phyloP scores from a whole-genome alignment of 1,284 basidiomycete species.

The Inonotus obliquus region DNA sequence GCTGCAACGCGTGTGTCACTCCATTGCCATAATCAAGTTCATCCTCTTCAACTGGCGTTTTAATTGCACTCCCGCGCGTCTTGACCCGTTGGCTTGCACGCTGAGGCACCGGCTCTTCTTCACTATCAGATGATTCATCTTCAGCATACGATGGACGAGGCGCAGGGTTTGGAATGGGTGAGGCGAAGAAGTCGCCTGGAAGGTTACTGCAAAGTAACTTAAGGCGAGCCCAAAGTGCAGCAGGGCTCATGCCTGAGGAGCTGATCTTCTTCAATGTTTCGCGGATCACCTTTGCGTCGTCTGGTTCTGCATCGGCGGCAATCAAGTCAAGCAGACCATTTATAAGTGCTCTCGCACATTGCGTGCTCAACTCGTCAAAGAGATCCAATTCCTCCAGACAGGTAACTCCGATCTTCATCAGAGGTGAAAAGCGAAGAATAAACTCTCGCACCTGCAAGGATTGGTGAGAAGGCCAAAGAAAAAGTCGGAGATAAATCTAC shows the following conservation, averaged over 20 bases:
- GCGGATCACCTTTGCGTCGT: slow-evolving; percentile 37
- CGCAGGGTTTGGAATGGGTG: slow-evolving; percentile 23
- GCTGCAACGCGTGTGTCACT: slow-evolving; percentile 50
- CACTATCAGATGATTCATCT: slow-evolving; percentile 7
- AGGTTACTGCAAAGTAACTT: slow-evolving; percentile 38
- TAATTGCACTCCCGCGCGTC: slow-evolving; percentile 32
- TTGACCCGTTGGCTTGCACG: slow-evolving; percentile 31
- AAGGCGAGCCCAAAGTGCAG: slow-evolving; percentile 56
- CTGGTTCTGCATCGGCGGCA: slow-evolving; percentile 36
- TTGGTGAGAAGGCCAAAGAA: neutral
- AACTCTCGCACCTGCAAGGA: slow-evolving; percentile 60
- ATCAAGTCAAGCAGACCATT: slow-evolving; percentile 54
- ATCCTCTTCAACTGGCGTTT: slow-evolving; percentile 34
- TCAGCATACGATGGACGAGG: slow-evolving; percentile 26
- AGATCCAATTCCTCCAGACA: slow-evolving; percentile 64
- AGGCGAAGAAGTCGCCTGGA: slow-evolving; percentile 1
- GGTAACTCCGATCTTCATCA: slow-evolving; percentile 48
- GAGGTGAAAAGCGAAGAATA: slow-evolving; percentile 52
- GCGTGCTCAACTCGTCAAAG: slow-evolving; percentile 52
- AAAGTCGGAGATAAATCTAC: neutral
- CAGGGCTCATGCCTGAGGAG: slow-evolving; percentile 47
- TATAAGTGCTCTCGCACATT: slow-evolving; percentile 55
- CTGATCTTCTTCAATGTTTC: slow-evolving; percentile 47
- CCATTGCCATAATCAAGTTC: slow-evolving; percentile 17
- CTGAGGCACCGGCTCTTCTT: slow-evolving; percentile 39